Base-by-base conservation (phyloP, 805 yeast genomes). In the Starmerella vaccinii region DNA sequence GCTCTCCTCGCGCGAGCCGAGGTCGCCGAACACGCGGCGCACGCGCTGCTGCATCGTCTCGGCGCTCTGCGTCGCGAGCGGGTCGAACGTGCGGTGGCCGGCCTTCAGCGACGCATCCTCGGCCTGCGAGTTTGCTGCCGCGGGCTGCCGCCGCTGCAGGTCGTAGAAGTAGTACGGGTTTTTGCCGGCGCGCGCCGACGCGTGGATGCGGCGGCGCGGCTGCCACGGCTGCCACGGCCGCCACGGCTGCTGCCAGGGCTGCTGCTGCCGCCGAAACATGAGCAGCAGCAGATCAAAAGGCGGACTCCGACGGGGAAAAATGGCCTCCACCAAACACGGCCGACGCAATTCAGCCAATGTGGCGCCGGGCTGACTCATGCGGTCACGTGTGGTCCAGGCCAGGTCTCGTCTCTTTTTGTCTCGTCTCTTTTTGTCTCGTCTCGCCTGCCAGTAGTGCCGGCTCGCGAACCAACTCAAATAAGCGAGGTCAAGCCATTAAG, bases 1-100 rank as follows among this genome's bases (percentile, higher is more conserved):
- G 30, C 62, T 55, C 24, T 55, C 61, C 18, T 66, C 64, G 23
- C 70, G 56, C 24, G 63, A 56, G 2, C 68, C 70, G 13, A 64
- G 52, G 5, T 57, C 55, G 15, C 70, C 70, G 56, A 67, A 67
- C 24, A 67, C 69, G 39, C 50, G 49, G 41, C 50, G 33, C 6
- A 53, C 61, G 3, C 62, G 60, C 42, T 49, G 37, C n/a, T 29
- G 30, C 62, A 58, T 57, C 9, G 57, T n/a, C 38, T 59, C 62
- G 19, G 23, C 13, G 16, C 53, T 22, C 22, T 40, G 45, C 16
- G 37, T 48, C 15, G 51, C 53, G 21, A 47, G 43, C 4, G 63
- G 62, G 44, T 58, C 59, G 45, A 58, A 58, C 29, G 49, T 49
- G 21, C 47, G 39, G 26, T 49, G 51, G 19, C 46, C 35, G 30